phyloP scores from a whole-genome alignment of 2,329 filamentous ascomycete species.

The Colletotrichum sp. region DNA sequence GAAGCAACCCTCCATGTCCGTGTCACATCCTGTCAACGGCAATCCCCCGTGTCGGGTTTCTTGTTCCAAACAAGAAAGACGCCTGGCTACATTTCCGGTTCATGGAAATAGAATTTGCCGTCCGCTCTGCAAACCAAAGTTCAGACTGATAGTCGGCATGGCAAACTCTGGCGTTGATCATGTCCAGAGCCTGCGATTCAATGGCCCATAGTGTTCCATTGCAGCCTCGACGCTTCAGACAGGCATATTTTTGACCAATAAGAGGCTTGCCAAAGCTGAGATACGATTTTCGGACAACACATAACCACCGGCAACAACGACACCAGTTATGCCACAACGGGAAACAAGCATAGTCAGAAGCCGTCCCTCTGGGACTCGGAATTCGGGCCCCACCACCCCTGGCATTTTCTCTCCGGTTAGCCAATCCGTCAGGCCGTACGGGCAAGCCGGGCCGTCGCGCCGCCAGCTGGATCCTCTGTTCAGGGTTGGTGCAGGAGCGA shows the following conservation, averaged over 20 bases:
- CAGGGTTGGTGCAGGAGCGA: not conserved
- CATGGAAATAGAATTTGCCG: conserved; percentile 8
- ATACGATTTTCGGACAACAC: not conserved
- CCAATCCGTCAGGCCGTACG: conserved; percentile 1
- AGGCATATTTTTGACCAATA: not conserved
- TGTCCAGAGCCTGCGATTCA: not conserved
- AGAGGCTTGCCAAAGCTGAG: not conserved
- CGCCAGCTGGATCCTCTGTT: not conserved
- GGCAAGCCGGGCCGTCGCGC: conserved; percentile 10
- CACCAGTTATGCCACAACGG: not conserved
- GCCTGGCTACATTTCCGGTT: not conserved
- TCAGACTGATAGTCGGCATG: not conserved
- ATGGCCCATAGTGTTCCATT: not conserved
- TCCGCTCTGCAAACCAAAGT: not conserved
- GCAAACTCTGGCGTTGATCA: not conserved
- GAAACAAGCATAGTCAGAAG: not conserved
- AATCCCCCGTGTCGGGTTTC: not conserved
- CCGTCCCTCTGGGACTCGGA: conserved; percentile 10
- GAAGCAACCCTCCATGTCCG: not conserved
- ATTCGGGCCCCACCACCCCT: conserved; percentile 4
- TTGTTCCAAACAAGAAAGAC: not conserved
- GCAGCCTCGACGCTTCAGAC: not conserved
- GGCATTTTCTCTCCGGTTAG: not conserved
- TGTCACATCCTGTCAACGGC: not conserved
- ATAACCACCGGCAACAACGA: not conserved